Conservation (phyloP, 2,329 filamentous ascomycete species). For the Lasiodiplodia hormozganensis region DNA sequence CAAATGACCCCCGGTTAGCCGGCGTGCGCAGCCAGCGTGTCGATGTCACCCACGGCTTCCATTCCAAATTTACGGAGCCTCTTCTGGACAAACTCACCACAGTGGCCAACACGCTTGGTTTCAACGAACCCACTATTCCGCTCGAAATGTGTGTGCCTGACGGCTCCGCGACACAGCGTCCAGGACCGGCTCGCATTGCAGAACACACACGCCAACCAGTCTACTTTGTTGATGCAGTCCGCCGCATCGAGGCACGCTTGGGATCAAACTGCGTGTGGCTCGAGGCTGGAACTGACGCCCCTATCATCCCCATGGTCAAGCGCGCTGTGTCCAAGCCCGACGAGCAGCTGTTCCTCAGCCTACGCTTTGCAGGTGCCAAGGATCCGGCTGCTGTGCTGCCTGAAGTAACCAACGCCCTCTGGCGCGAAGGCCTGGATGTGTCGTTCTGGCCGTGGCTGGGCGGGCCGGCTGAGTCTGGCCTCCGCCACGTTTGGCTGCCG, state of each 20-base stretch:
- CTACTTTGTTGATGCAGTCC: conserved; percentile 34
- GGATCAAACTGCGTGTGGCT: conserved; percentile 38
- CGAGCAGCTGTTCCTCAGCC: not conserved
- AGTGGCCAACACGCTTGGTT: not conserved
- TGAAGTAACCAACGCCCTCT: conserved; percentile 1
- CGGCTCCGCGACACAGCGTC: not conserved
- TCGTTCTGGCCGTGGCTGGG: conserved; percentile 21
- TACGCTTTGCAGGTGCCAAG: not conserved
- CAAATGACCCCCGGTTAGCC: conserved; percentile 32
- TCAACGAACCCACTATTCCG: not conserved
- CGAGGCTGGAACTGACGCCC: conserved; percentile 41
- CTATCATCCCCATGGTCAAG: conserved; percentile 29
- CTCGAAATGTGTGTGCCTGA: not conserved
- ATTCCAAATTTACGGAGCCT: conserved; percentile 39
- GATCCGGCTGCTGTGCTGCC: not conserved
- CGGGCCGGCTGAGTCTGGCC: not conserved
- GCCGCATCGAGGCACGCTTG: conserved; percentile 31
- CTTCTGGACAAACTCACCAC: conserved; percentile 33
- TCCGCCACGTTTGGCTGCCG: conserved; percentile 16
- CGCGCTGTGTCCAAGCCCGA: conserved; percentile 1
- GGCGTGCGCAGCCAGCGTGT: conserved; percentile 32
- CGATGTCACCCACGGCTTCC: conserved; percentile 39
- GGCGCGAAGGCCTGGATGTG: conserved; percentile 9
- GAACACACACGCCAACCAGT: conserved; percentile 38
- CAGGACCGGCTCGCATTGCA: conserved; percentile 1